These are phyloP conservation scores for Vigna mungo DNA, from an alignment of 306 rosid species.

Conservation along the genomic window DNA sequence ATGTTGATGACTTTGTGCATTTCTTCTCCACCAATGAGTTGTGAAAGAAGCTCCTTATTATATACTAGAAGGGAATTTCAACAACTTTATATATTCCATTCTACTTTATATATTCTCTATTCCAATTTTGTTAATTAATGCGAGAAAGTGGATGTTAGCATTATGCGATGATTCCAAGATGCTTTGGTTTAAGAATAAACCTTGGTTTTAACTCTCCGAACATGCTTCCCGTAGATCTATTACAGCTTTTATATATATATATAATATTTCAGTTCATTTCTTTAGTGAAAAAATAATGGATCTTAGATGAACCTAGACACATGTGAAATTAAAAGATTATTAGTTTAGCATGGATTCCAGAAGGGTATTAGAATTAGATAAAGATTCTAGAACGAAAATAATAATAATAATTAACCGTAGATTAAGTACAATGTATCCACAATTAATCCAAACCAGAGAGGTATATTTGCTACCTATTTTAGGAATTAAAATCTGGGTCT, in stretches of 20 bases:
- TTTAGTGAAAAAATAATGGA: not conserved
- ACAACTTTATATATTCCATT: too few relatives aligned
- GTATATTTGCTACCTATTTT: too few relatives aligned
- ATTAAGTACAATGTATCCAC: too few relatives aligned
- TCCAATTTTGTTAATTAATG: too few relatives aligned
- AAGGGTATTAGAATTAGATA: not conserved
- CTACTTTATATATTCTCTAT: too few relatives aligned
- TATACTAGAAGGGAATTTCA: too few relatives aligned
- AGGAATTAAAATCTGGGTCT: too few relatives aligned
- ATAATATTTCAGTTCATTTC: not conserved
- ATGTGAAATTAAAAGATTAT: not conserved
- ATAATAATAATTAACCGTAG: too few relatives aligned
- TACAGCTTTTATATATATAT: not conserved
- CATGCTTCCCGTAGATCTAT: not conserved
- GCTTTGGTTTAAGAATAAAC: not conserved
- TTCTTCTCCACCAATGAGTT: not conserved
- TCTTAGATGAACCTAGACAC: not conserved
- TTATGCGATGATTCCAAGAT: not conserved
- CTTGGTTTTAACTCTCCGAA: not conserved
- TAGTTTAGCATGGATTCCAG: conserved; percentile 2
- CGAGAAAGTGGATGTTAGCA: not conserved
- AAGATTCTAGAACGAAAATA: too few relatives aligned
- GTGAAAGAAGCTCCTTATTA: not conserved
- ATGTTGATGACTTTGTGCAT: not conserved
- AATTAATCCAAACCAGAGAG: too few relatives aligned